Evolutionary conservation across 2,329 filamentous ascomycete genomes (phyloP).

Genomic region (Fusarium sp.): DNA sequence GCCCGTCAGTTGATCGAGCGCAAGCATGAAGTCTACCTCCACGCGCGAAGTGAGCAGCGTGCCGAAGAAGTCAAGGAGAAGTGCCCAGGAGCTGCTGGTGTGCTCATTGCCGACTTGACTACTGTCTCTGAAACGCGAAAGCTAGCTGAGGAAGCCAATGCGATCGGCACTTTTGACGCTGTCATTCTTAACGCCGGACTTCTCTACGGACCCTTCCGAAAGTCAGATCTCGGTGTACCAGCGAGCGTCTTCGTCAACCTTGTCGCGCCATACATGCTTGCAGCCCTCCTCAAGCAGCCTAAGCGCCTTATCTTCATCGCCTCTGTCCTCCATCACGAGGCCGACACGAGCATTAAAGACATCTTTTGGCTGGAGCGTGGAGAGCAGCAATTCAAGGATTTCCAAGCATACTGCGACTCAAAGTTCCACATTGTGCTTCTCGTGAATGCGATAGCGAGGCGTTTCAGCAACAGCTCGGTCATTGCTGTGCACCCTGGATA

Average conservation of each 20-base stretch:
- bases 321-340: slow-evolving; percentile 37
- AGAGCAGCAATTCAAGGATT: slow-evolving; percentile 35
- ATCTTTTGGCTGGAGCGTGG: slow-evolving; percentile 41
- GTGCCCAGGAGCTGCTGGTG: slow-evolving; percentile 34
- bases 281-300: slow-evolving; percentile 35
- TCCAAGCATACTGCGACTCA: slow-evolving; percentile 37
- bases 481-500: slow-evolving; percentile 41
- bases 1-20: slow-evolving; percentile 42
- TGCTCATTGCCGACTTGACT: slow-evolving; percentile 39
- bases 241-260: slow-evolving; percentile 42
- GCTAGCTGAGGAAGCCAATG: slow-evolving; percentile 42
- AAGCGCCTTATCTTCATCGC: slow-evolving; percentile 37
- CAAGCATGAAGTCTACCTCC: slow-evolving; percentile 42
- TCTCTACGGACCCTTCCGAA: slow-evolving; percentile 32
- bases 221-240: slow-evolving; percentile 36
- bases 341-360: slow-evolving; percentile 28
- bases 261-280: slow-evolving; percentile 42
- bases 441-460: slow-evolving; percentile 37
- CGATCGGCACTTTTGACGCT: slow-evolving; percentile 37
- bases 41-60: slow-evolving; percentile 39
- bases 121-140: slow-evolving; percentile 36
- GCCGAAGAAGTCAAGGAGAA: slow-evolving; percentile 31
- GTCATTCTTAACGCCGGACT: slow-evolving; percentile 40
- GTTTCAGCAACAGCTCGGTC: slow-evolving; percentile 34
- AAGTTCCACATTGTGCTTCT: slow-evolving; percentile 43